Evolutionary conservation across 345 rosid genomes (phyloP).

Genomic region (Crucihimalaya himalaica): DNA sequence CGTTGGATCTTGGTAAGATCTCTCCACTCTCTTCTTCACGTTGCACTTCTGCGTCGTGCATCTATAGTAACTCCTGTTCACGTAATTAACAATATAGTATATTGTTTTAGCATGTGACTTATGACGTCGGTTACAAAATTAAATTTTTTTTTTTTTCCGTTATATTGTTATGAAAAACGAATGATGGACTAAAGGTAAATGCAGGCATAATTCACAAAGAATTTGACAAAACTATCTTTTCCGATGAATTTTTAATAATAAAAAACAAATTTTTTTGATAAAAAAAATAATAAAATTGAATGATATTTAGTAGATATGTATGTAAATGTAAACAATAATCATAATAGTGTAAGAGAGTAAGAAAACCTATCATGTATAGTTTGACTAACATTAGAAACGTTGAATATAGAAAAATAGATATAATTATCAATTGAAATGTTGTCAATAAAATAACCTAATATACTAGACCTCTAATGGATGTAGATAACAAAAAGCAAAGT

Average conservation of each 20-base stretch:
- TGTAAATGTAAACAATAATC: not conserved
- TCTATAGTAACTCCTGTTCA: slow-evolving; percentile 77
- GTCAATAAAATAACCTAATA: no score
- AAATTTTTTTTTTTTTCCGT: not conserved
- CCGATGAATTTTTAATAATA: no score
- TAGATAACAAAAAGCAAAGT: not conserved
- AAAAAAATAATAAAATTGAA: not conserved
- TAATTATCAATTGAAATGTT: no score
- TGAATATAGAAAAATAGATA: not conserved
- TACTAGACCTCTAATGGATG: not conserved
- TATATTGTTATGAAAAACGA: no score
- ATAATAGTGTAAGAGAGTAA: not conserved
- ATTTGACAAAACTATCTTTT: slow-evolving; percentile 14
- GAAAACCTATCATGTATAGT: no score
- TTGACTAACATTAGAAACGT: not conserved
- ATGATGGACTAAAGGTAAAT: not conserved
- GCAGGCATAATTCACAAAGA: not conserved
- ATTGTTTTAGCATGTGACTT: slow-evolving; percentile 18
- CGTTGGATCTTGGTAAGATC: slow-evolving; percentile 84
- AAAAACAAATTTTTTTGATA: not conserved
- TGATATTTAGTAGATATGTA: not conserved
- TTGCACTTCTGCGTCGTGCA: slow-evolving; percentile 90
- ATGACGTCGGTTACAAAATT: slow-evolving; percentile 1
- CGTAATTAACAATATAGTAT: not conserved
- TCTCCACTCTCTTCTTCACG: slow-evolving; percentile 88